A percentile compares a stretch with the other conserved stretches of the same genome.
Evolutionary conservation across 768 basidiomycete species (phyloP).

Genomic region (Boletus barrowsii): DNA sequence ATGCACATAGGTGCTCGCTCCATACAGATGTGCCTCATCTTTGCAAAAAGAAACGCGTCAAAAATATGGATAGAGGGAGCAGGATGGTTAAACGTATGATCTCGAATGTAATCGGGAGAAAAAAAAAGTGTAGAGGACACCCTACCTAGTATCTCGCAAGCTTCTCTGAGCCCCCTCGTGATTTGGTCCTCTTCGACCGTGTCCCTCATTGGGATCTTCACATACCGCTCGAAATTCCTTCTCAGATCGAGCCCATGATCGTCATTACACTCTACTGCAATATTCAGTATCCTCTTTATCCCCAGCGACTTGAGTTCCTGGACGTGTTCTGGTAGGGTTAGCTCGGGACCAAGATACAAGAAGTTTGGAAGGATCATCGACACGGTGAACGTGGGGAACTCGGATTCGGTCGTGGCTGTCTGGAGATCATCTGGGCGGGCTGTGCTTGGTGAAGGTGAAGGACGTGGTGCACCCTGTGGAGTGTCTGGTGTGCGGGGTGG

Average conservation of each 20-base stretch:
- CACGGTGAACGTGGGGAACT: conserved; percentile 68
- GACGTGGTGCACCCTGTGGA: conserved; percentile 28
- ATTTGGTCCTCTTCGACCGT: conserved; percentile 94
- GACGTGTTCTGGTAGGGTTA: conserved; percentile 71
- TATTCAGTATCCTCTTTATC: conserved; percentile 85
- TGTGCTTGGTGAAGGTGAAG: conserved; percentile 53
- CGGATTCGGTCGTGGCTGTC: conserved; percentile 36
- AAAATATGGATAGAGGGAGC: not conserved
- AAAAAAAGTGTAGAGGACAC: conserved; percentile 11
- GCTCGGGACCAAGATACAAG: conserved; percentile 88
- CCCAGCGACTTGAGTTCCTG: conserved; percentile 70
- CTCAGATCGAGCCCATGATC: conserved; percentile 68
- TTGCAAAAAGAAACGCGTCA: conserved; percentile 1
- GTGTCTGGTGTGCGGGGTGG: conserved; percentile 40
- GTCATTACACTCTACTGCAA: conserved; percentile 88
- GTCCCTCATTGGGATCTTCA: conserved; percentile 90
- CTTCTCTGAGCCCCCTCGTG: conserved; percentile 73
- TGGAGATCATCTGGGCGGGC: conserved; percentile 51
- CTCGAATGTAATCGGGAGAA: not conserved
- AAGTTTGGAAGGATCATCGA: conserved; percentile 91
- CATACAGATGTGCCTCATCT: conserved; percentile 93
- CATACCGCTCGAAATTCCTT: conserved; percentile 77
- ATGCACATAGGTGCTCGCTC: conserved; percentile 89
- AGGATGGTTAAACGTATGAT: conserved; percentile 1
- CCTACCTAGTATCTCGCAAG: conserved; percentile 84